Conservation (phyloP, 2,329 filamentous ascomycete species). For the Arthrobotrys megalospora region DNA sequence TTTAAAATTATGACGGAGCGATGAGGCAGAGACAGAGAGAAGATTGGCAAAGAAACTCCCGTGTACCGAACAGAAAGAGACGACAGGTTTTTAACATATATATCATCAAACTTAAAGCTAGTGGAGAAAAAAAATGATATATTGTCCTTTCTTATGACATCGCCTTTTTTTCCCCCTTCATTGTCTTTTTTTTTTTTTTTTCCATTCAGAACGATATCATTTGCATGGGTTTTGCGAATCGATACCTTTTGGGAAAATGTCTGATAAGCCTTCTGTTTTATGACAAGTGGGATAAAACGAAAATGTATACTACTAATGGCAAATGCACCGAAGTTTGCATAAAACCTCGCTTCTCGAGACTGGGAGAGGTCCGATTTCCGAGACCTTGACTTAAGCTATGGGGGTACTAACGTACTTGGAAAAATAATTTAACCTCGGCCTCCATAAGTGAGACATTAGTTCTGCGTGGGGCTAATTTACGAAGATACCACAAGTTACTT, state of each 20-base stretch:
- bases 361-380: not conserved
- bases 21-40: not conserved
- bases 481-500: too few species aligned
- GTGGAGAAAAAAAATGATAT: conserved; percentile 39
- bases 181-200: not conserved
- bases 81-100: conserved; percentile 1
- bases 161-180: not conserved
- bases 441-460: too few species aligned
- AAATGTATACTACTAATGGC: conserved; percentile 57
- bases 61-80: conserved; percentile 23
- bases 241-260: conserved; percentile 1
- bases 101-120: conserved; percentile 36
- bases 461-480: too few species aligned
- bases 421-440: too few species aligned
- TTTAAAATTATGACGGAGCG: conserved; percentile 21
- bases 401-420: too few species aligned
- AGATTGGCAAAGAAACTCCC: conserved; percentile 41
- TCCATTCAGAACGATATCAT: not conserved
- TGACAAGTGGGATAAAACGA: not conserved
- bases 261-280: not conserved
- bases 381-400: too few species aligned
- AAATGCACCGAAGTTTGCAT: not conserved
- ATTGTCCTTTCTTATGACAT: not conserved
- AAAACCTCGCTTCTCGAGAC: not conserved
- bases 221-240: not conserved